These are phyloP conservation scores for Triticum urartu DNA, from an alignment of 176 grass and related monocot species.

Conservation along the genomic window DNA sequence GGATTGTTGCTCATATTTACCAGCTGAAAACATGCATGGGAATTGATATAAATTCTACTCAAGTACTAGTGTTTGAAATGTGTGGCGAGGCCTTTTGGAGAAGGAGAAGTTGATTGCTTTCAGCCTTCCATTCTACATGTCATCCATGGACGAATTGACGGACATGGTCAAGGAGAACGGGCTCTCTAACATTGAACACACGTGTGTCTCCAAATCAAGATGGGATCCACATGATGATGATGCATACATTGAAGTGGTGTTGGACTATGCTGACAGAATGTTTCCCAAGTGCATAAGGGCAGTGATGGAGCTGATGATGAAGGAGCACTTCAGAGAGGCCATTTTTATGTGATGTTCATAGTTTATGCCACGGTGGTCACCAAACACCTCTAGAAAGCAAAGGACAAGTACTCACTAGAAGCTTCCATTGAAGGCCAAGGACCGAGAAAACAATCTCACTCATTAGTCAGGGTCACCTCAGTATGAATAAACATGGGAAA, in stretches of 20 bases:
- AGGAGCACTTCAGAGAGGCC: not conserved
- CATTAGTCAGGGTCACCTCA: too few species aligned
- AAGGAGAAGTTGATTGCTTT: constrained; percentile 37
- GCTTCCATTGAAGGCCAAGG: constrained; percentile 2
- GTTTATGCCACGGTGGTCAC: not conserved
- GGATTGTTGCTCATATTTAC: not conserved
- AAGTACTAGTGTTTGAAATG: not conserved
- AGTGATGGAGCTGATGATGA: constrained; percentile 17
- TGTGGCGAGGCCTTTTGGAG: constrained; percentile 22
- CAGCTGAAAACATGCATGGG: not conserved
- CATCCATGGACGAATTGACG: constrained; percentile 43
- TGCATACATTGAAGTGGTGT: not conserved
- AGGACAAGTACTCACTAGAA: not conserved
- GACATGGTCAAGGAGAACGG: not conserved
- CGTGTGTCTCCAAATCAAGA: constrained; percentile 21
- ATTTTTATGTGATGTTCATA: constrained; percentile 36
- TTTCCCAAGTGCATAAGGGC: constrained; percentile 28
- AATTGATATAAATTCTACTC: not conserved
- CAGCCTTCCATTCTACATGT: constrained; percentile 42
- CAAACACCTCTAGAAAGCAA: constrained; percentile 24
- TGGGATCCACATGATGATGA: constrained; percentile 29
- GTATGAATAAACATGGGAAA: too few species aligned
- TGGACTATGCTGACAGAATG: not conserved
- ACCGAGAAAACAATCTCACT: not conserved
- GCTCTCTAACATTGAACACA: constrained; percentile 17